Evolutionary conservation across 2,329 filamentous ascomycete genomes (phyloP), one percentile per base, ranked within the genome.

Genomic region (Cercospora nicotianae): DNA sequence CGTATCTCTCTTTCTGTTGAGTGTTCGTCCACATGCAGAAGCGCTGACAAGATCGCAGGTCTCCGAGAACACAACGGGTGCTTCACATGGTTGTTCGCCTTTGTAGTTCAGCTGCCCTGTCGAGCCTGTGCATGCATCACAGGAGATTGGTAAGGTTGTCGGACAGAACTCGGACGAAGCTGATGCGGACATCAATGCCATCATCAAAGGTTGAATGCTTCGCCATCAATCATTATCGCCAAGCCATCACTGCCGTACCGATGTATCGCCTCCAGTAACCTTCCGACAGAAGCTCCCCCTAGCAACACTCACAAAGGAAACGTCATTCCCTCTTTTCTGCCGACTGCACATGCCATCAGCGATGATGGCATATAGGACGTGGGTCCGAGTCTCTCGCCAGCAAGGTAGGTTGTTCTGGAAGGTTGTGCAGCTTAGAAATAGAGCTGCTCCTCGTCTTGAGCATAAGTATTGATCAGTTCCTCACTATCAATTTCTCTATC

Each of bases 301-400:
- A 28, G 48, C 20, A 23, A 55, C 13, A 26, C 3, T 28, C 48
- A 55, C 13, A 28, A 10, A 16, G 9, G 20, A 30, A 61, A 61
- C 64, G 64, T 66, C 64, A 66, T 66, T 66, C 28, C 64, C 60
- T 51, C 53, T 60, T 51, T 57, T 66, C 57, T 61, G 18, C 58
- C 64, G 57, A 39, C 64, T 26, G 59, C 12, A 30, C 62, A 64
- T 39, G 45, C 33, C 51, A 62, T 61, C 45, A 61, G 26, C 42
- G 64, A 61, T 62, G 57, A 42, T 62, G 58, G 30, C 58, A 45
- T 57, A 31, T 58, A 31, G 9, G 18, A 36, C 28, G 61, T 60
- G 59, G 66, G 63, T 26, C 20, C 60, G 28, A 9, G 39, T 28
- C 12, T 60, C 61, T 57, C 53, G 23, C 23, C 23, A 60, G 55